A percentile compares a stretch with the other conserved stretches of the same genome.
phyloP scores from a whole-genome alignment of 2,329 filamentous ascomycete species.

The Clarireedia paspali region DNA sequence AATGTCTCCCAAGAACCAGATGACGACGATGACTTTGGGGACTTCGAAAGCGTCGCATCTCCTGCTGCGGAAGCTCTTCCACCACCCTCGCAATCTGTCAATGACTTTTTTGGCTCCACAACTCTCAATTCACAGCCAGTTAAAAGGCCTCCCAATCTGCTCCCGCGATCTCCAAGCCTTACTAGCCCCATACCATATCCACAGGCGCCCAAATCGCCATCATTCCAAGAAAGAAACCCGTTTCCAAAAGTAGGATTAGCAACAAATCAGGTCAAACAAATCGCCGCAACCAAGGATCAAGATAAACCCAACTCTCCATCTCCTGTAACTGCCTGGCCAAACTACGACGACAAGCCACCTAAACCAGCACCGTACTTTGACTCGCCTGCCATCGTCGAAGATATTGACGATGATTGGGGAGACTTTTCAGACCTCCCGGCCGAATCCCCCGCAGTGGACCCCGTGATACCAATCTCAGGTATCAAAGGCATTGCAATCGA shows the following conservation, averaged over 20 bases:
- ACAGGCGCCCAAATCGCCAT: conserved; percentile 43
- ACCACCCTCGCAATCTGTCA: conserved; percentile 18
- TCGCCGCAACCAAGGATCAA: conserved; percentile 24
- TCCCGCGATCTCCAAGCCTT: conserved; percentile 25
- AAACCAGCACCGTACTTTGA: conserved; percentile 21
- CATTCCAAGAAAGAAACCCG: conserved; percentile 46
- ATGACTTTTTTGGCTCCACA: conserved; percentile 28
- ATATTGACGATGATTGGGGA: conserved; percentile 44
- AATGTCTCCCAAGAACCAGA: conserved; percentile 25
- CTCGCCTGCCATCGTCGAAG: conserved; percentile 22
- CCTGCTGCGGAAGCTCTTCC: conserved; percentile 14
- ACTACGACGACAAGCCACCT: conserved; percentile 15
- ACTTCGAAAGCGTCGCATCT: conserved; percentile 51
- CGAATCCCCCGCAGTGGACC: conserved; percentile 17
- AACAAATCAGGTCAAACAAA: conserved; percentile 31
- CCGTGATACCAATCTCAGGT: conserved; percentile 12
- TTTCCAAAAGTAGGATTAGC: conserved; percentile 42
- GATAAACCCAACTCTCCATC: conserved; percentile 28
- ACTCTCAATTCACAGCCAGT: conserved; percentile 22
- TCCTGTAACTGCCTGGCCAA: conserved; percentile 28
- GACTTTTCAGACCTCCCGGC: conserved; percentile 40
- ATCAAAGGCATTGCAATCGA: conserved; percentile 14
- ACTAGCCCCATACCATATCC: conserved; percentile 34
- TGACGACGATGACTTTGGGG: conserved; percentile 55
- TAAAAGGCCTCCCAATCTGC: conserved; percentile 30